A percentile compares a stretch with the other conserved stretches of the same genome.
Evolutionary conservation across 2,329 filamentous ascomycete genomes (phyloP).

Genomic region (Exophiala oligosperma): DNA sequence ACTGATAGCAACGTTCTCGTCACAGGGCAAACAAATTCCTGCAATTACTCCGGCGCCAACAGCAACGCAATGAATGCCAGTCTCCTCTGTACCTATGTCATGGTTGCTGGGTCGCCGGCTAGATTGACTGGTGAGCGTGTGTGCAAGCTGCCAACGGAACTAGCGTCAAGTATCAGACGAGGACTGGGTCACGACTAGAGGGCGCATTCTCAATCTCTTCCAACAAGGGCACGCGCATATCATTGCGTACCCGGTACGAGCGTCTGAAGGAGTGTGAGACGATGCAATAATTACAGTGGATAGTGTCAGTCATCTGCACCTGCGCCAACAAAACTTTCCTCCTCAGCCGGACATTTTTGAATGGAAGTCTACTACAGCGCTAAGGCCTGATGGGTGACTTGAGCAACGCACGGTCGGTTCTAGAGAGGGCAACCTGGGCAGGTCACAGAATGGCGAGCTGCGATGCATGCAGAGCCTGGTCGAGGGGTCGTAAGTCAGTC

Average conservation of each 20-base stretch:
- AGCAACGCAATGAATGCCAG: no score
- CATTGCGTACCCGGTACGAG: background rate
- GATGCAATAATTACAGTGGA: background rate
- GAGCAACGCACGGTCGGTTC: slow-evolving; percentile 15
- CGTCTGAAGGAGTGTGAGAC: background rate
- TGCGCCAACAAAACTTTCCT: slow-evolving; percentile 1
- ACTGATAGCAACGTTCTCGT: no score
- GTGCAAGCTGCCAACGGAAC: background rate
- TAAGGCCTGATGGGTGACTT: slow-evolving; percentile 15
- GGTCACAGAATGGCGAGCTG: background rate
- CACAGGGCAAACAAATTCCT: no score
- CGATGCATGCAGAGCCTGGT: background rate
- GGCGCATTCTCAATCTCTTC: background rate
- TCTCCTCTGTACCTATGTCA: no score
- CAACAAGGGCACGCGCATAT: background rate
- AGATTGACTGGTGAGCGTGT: background rate
- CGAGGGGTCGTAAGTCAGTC: background rate
- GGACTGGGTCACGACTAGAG: background rate
- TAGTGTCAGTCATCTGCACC: background rate
- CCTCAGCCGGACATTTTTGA: background rate
- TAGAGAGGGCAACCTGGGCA: background rate
- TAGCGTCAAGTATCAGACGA: background rate
- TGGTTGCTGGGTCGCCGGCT: background rate
- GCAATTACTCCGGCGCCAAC: no score
- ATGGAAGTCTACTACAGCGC: slow-evolving; percentile 7